Percentiles rank a stretch among this genome's conserved stretches.
These are phyloP conservation scores for Trichoderma lentiforme DNA, from an alignment of 2,329 filamentous ascomycete genomes.

Conservation along the genomic window DNA sequence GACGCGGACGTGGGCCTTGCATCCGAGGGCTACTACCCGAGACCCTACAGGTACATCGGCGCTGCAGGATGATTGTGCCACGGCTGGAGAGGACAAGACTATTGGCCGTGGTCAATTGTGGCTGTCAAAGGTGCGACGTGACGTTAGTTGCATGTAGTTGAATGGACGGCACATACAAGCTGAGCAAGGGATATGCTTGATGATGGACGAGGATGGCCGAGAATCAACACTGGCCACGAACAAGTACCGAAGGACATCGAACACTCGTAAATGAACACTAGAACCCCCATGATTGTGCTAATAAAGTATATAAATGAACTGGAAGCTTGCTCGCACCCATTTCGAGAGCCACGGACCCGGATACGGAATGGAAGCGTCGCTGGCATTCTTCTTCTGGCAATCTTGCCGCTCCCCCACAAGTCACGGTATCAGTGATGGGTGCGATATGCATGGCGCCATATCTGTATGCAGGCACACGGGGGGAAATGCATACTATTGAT, in stretches of 20 bases:
- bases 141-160: not conserved
- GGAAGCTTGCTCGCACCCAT: not conserved
- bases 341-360: not conserved
- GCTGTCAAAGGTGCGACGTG: conserved; percentile 14
- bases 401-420: not conserved
- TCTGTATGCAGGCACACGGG: conserved; percentile 13
- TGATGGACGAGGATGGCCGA: not conserved
- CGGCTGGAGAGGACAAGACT: not conserved
- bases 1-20: not conserved
- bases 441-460: conserved; percentile 9
- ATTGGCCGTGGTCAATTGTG: conserved; percentile 1
- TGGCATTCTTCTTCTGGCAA: not conserved
- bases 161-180: not conserved
- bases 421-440: not conserved
- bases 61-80: not conserved
- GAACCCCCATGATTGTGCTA: not conserved
- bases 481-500: conserved; percentile 4
- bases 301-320: not conserved
- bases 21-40: conserved; percentile 1
- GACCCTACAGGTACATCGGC: not conserved
- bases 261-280: not conserved
- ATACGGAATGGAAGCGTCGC: not conserved
- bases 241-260: not conserved
- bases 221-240: not conserved
- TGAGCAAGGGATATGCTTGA: not conserved